Evolutionary conservation across 306 rosid species (phyloP).

Genomic region (Oxytropis ochrocephala): DNA sequence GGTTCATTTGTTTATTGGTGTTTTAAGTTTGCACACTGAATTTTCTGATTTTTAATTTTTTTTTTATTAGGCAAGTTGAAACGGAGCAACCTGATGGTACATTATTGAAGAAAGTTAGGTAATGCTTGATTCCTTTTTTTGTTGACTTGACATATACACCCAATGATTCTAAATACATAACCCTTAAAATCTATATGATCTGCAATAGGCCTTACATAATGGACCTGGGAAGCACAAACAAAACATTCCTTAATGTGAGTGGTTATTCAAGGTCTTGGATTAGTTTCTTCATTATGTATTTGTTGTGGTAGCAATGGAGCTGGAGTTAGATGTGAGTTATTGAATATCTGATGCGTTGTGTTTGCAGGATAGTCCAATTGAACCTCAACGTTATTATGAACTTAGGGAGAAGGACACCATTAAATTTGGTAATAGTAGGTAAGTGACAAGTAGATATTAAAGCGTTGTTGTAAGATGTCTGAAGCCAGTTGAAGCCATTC

Average conservation of each 20-base stretch:
- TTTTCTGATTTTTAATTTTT: not conserved
- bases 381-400: slow-evolving; percentile 92
- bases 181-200: slow-evolving; percentile 21
- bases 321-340: slow-evolving; percentile 1
- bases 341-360: slow-evolving; percentile 13
- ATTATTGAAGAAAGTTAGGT: slow-evolving; percentile 56
- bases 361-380: slow-evolving; percentile 82
- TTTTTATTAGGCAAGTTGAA: slow-evolving; percentile 67
- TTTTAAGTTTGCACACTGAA: not conserved
- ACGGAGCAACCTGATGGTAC: slow-evolving; percentile 77
- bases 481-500: not conserved
- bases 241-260: slow-evolving; percentile 88
- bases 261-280: slow-evolving; percentile 7
- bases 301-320: slow-evolving; percentile 3
- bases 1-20: slow-evolving; percentile 8
- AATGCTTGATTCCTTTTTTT: slow-evolving; percentile 5
- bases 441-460: slow-evolving; percentile 25
- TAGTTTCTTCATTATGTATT: not conserved
- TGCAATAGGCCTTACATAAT: slow-evolving; percentile 75
- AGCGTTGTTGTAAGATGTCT: not conserved
- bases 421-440: slow-evolving; percentile 95
- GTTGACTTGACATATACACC: not conserved
- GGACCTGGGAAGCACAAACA: slow-evolving; percentile 99
- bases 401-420: slow-evolving; percentile 85
- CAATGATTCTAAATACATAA: slow-evolving; percentile 3